Percentiles rank a stretch among this genome's conserved stretches.
These are phyloP conservation scores for Zostera marina DNA, from an alignment of 116 monocot species.

Conservation along the genomic window DNA sequence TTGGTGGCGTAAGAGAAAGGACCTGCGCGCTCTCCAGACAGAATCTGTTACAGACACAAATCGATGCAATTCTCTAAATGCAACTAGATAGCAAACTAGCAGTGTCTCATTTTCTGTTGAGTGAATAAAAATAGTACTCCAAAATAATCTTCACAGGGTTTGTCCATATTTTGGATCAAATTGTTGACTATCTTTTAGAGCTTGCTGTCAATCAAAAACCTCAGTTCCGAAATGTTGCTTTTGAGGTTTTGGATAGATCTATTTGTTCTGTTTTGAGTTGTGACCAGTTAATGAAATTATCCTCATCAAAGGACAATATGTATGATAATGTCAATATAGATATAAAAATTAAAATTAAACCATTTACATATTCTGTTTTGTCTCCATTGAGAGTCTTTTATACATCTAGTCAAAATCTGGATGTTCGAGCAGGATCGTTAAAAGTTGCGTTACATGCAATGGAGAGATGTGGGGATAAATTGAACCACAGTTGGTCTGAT, in stretches of 20 bases:
- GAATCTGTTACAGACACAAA: constrained; percentile 23
- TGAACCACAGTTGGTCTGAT: constrained; percentile 66
- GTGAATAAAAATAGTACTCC: constrained; percentile 61
- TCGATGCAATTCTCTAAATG: constrained; percentile 47
- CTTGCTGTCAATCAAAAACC: constrained; percentile 52
- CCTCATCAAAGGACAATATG: constrained; percentile 9
- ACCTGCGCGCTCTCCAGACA: constrained; percentile 63
- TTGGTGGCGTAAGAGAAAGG: constrained; percentile 84
- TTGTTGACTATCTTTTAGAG: constrained; percentile 74
- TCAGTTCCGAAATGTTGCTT: constrained; percentile 61
- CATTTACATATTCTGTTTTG: constrained; percentile 60
- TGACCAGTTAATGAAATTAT: constrained; percentile 36
- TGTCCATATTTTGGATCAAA: constrained; percentile 73
- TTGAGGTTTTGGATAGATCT: constrained; percentile 74
- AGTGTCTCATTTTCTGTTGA: constrained; percentile 79
- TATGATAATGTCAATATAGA: constrained; percentile 14
- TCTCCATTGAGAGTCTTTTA: constrained; percentile 64
- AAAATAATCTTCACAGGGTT: constrained; percentile 89
- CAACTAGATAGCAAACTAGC: constrained; percentile 49
- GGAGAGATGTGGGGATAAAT: constrained; percentile 89
- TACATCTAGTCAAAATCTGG: constrained; percentile 53
- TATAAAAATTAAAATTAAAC: constrained; percentile 14
- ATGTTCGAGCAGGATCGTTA: constrained; percentile 62
- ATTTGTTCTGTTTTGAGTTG: constrained; percentile 80
- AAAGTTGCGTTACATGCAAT: constrained; percentile 92